Evolutionary conservation across 2,329 filamentous ascomycete species (phyloP).

Genomic region (Coniochaeta prunicola): DNA sequence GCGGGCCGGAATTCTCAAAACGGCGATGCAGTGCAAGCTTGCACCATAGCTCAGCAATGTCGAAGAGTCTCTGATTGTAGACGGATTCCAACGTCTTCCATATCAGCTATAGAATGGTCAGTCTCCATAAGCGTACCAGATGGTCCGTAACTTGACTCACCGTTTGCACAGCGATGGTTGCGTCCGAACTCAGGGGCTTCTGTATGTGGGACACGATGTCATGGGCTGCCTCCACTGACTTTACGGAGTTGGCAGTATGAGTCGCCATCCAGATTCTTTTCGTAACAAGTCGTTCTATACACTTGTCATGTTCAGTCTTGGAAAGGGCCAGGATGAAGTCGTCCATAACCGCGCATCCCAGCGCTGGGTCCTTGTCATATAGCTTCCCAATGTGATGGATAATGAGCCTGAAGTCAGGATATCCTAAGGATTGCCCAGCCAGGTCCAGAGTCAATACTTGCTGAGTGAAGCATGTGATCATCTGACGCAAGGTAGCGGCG

Average conservation of each 20-base stretch:
- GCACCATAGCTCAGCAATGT: slow-evolving; percentile 63
- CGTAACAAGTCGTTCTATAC: slow-evolving; percentile 64
- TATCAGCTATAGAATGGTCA: slow-evolving; percentile 49
- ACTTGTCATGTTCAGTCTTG: slow-evolving; percentile 37
- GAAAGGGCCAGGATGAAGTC: slow-evolving; percentile 50
- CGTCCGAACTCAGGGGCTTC: slow-evolving; percentile 46
- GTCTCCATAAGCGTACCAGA: neutral
- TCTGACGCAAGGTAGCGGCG: slow-evolving; percentile 46
- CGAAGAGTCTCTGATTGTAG: slow-evolving; percentile 44
- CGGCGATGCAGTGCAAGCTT: slow-evolving; percentile 56
- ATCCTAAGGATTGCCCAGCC: slow-evolving; percentile 12
- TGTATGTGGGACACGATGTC: slow-evolving; percentile 35
- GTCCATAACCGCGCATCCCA: slow-evolving; percentile 49
- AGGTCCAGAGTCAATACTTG: slow-evolving; percentile 22
- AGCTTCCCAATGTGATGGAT: slow-evolving; percentile 63
- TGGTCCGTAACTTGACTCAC: slow-evolving; percentile 30
- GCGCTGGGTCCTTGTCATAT: slow-evolving; percentile 41
- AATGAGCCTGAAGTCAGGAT: slow-evolving; percentile 57
- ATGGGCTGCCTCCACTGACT: slow-evolving; percentile 17
- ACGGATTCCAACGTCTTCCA: slow-evolving; percentile 71
- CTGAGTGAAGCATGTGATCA: slow-evolving; percentile 53
- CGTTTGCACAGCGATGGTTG: slow-evolving; percentile 61
- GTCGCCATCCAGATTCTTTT: slow-evolving; percentile 61
- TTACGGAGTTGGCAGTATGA: slow-evolving; percentile 28
- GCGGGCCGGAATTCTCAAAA: slow-evolving; percentile 57